Evolutionary conservation across 2,329 filamentous ascomycete genomes (phyloP).

Genomic region (Ascochyta viciae-villosae): DNA sequence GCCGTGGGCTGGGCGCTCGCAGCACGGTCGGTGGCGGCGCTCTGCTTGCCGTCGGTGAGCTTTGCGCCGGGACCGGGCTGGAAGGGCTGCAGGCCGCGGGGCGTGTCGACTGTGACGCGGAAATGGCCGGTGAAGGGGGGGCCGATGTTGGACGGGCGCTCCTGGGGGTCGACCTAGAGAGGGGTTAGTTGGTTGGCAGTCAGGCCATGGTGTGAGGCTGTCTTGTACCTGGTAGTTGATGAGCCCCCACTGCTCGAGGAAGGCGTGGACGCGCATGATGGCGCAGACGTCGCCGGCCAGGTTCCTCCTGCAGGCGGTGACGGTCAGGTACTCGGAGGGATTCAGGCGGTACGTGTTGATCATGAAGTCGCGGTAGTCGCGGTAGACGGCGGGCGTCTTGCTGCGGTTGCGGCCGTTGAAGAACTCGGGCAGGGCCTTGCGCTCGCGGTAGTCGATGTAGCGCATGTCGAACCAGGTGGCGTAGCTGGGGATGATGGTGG

Average conservation of each 20-base stretch:
- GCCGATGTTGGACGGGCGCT: slow-evolving; percentile 91
- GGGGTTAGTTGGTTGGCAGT: slow-evolving; percentile 1
- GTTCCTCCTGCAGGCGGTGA: slow-evolving; percentile 94
- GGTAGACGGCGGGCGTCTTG: slow-evolving; percentile 97
- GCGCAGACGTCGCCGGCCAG: slow-evolving; percentile 96
- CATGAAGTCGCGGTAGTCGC: slow-evolving; percentile 99
- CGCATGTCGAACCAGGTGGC: slow-evolving; percentile 99
- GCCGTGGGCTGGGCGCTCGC: slow-evolving; percentile 69
- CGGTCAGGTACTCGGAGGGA: slow-evolving; percentile 93
- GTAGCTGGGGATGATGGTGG: slow-evolving; percentile 96
- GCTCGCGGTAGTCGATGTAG: slow-evolving; percentile 86
- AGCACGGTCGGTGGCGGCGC: slow-evolving; percentile 73
- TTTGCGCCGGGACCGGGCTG: slow-evolving; percentile 82
- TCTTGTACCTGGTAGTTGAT: slow-evolving; percentile 92
- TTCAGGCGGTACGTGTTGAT: slow-evolving; percentile 98
- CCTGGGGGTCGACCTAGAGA: slow-evolving; percentile 90
- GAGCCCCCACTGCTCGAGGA: slow-evolving; percentile 97
- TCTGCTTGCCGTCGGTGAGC: slow-evolving; percentile 65
- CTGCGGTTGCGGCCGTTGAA: slow-evolving; percentile 98
- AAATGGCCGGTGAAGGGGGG: slow-evolving; percentile 98
- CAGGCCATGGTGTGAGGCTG: neutral
- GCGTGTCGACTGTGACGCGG: slow-evolving; percentile 93
- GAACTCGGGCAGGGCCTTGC: slow-evolving; percentile 94
- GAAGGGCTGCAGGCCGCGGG: slow-evolving; percentile 91
- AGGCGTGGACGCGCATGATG: slow-evolving; percentile 98